Base-by-base conservation (phyloP, 805 yeast genomes). In the Isabelozyma rhagii region DNA sequence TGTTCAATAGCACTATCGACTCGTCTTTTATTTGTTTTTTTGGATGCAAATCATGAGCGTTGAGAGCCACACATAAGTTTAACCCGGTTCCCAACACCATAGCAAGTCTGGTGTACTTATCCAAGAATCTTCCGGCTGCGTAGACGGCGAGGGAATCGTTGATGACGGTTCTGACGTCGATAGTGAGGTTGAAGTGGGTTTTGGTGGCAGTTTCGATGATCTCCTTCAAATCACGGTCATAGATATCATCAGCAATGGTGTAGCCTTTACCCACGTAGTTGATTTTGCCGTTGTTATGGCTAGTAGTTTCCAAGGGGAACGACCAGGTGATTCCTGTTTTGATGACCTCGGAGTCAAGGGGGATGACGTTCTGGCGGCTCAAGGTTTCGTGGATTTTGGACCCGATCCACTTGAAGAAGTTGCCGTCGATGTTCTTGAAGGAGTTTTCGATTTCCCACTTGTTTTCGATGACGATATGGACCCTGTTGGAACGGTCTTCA, bases 1-100 rank as follows among this genome's bases (percentile, higher is more conserved):
- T 65, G 61, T 83, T 83, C 44, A 74, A 53, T 18, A 81, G 61
- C 9, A 57, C 52, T 10, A 50, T 52, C 2, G 55, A 52, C n/a
- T 47, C 42, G 27, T 49, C 50, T 15, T 58, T 59, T 25, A 62
- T 45, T 28, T 55, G 48, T 43, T 61, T 61, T 8, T 47, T 50
- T n/a, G 29, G 45, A n/a, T 58, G 62, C 38, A 66, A 51, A 8
- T 56, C 39, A 1, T 52, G 45, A 8, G 61, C 53, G 7, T 55
- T 55, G 31, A 67, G 62, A 27, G 69, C 56, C 67, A 81, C 69
- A 65, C 82, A 81, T 36, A 81, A 62, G 56, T 85, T 85, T 47
- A 81, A 63, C 1, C 92, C 92, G 3, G 92, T 85, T 0, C 92
- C 91, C 46, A 85, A 63, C 3, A 85, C 87, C 55, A 85, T 55